phyloP scores from a whole-genome alignment of 2,329 filamentous ascomycete genomes.

The Penicillium oxalicum region DNA sequence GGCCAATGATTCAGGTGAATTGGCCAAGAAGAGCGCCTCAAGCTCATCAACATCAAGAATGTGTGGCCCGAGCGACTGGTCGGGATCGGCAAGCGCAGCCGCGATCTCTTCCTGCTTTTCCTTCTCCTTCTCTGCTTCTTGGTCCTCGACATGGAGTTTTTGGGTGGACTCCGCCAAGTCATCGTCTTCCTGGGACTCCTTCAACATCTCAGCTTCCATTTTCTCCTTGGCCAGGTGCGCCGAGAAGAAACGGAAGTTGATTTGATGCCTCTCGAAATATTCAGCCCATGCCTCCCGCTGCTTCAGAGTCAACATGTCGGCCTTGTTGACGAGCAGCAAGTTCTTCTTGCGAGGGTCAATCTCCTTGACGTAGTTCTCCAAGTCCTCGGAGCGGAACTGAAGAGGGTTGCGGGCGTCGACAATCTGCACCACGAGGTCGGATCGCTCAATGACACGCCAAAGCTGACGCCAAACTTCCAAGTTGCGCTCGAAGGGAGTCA shows the following conservation, averaged over 20 bases:
- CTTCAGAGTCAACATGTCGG: constrained; percentile 91
- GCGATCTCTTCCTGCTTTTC: constrained; percentile 12
- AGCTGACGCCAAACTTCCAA: constrained; percentile 96
- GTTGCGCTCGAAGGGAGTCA: constrained; percentile 98
- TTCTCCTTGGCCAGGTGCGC: constrained; percentile 84
- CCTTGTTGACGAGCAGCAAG: constrained; percentile 91
- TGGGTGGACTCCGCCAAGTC: constrained; percentile 45
- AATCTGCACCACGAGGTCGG: constrained; percentile 93
- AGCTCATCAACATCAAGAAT: constrained; percentile 92
- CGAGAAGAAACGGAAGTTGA: constrained; percentile 95
- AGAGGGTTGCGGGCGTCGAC: constrained; percentile 94
- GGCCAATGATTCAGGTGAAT: constrained; percentile 54
- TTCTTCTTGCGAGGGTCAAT: constrained; percentile 85
- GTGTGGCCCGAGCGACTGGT: constrained; percentile 51
- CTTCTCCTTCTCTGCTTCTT: constrained; percentile 28
- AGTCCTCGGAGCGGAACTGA: constrained; percentile 86
- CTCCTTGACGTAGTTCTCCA: constrained; percentile 91
- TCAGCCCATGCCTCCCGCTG: constrained; percentile 81
- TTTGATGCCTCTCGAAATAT: constrained; percentile 72
- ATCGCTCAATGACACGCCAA: constrained; percentile 96
- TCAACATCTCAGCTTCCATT: constrained; percentile 64
- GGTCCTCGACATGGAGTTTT: constrained; percentile 43
- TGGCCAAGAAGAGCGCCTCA: constrained; percentile 76
- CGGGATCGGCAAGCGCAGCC: constrained; percentile 18
- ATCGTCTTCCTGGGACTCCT: constrained; percentile 36